These are phyloP conservation scores for Cadophora luteo-olivacea DNA, from an alignment of 2,329 filamentous ascomycete genomes.

Conservation along the genomic window DNA sequence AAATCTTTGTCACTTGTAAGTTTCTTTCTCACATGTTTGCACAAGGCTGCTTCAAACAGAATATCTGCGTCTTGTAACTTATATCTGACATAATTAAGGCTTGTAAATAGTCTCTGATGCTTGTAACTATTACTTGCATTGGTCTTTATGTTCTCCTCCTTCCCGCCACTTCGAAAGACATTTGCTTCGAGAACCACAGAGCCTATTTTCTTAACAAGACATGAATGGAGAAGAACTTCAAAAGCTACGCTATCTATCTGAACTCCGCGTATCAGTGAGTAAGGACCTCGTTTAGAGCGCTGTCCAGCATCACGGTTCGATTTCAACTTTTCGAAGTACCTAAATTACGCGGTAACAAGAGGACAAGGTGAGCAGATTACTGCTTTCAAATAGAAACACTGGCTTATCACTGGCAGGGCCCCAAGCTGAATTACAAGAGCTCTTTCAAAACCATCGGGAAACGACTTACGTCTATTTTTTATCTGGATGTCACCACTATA, in stretches of 20 bases:
- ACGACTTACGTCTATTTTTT: neutral
- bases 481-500: neutral
- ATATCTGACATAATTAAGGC: neutral
- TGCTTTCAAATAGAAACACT: neutral
- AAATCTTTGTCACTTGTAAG: neutral
- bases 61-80: neutral
- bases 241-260: neutral
- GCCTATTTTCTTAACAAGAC: neutral
- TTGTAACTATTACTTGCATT: neutral
- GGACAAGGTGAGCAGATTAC: neutral
- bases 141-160: neutral
- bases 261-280: neutral
- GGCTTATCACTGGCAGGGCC: neutral
- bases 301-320: neutral
- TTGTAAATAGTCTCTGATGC: neutral
- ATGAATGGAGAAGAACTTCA: neutral
- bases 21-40: neutral
- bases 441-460: neutral
- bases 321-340: neutral
- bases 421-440: neutral
- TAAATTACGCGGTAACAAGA: neutral
- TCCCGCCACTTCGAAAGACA: neutral
- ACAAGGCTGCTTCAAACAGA: neutral
- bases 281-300: neutral
- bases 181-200: neutral